Evolutionary conservation across 1,284 basidiomycete genomes (phyloP), one percentile per base, ranked within the genome.

Genomic region (Cutaneotrichosporon spelunceum): DNA sequence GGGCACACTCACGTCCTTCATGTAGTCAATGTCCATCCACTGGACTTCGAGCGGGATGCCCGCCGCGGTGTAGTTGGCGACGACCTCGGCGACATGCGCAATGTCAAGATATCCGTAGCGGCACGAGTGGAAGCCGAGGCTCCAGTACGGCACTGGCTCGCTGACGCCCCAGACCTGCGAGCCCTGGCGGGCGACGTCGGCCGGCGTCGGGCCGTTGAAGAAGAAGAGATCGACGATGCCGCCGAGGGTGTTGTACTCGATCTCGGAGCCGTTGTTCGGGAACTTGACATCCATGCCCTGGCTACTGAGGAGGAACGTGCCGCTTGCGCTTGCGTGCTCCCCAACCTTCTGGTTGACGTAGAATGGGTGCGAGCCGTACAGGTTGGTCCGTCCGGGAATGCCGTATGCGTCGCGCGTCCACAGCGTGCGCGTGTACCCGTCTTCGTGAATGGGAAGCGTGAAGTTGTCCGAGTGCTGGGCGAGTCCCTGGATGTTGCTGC

Each of bases 401-500:
- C 54, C 62, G 44, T 59, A 59, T 2, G 62, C 30, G 26, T 73
- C 71, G 44, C 73, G 57, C 2, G 66, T 58, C 73, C 72, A 73
- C 39, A 74, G 56, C 0, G 72, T 73, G 30, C 68, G 67, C 6
- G 64, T 61, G 60, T 62, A 62, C 44, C 53, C 53, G 3, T 61
- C 30, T 2, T 86, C 85, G 27, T 82, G 74, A 1, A 81, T 79
- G 66, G 87, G 82, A 14, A 88, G 81, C 52, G 57, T 62, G 30
- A 62, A 59, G 61, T 62, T 62, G 61, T 62, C 61, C 14, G 54
- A 59, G 47, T 62, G 61, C 48, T 92, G 89, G 4, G 89, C 89
- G 9, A 91, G 79, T 0, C 90, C 90, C 66, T 90, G 90, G 49
- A 91, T 82, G 68, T 91, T 89, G 23, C 88, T 83, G 42, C 83